Conservation (phyloP, 306 rosid genomes). For the Fragaria ananassa region DNA sequence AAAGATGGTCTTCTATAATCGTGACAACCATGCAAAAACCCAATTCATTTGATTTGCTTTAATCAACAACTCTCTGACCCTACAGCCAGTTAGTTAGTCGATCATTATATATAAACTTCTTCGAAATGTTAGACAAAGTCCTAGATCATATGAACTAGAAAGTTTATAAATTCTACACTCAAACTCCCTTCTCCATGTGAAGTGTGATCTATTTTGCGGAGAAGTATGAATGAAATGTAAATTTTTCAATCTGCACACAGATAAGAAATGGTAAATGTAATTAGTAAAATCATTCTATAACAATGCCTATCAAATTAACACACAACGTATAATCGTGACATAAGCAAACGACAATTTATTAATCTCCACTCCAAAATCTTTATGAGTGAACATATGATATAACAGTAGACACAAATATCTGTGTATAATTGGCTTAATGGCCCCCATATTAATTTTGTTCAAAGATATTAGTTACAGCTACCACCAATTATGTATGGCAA, state of each 20-base stretch:
- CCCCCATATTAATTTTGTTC: background rate
- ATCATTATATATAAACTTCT: background rate
- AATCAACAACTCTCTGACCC: background rate
- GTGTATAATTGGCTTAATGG: background rate
- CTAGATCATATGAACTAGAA: background rate
- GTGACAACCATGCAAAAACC: background rate
- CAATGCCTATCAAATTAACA: no score
- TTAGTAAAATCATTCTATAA: no score
- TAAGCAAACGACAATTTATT: no score
- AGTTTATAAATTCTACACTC: background rate
- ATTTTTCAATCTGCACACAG: background rate
- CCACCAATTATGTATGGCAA: background rate
- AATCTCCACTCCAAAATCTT: background rate
- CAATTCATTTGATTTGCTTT: background rate
- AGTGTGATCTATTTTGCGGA: background rate
- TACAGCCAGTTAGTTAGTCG: background rate
- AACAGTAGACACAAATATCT: background rate
- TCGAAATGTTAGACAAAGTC: background rate
- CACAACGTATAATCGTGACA: no score
- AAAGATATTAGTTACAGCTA: background rate
- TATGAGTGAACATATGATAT: background rate
- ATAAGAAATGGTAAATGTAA: background rate
- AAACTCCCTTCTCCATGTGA: background rate
- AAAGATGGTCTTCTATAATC: background rate
- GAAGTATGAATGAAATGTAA: background rate